phyloP scores from a whole-genome alignment of 345 rosid species.

The Bretschneidera sinensis region DNA sequence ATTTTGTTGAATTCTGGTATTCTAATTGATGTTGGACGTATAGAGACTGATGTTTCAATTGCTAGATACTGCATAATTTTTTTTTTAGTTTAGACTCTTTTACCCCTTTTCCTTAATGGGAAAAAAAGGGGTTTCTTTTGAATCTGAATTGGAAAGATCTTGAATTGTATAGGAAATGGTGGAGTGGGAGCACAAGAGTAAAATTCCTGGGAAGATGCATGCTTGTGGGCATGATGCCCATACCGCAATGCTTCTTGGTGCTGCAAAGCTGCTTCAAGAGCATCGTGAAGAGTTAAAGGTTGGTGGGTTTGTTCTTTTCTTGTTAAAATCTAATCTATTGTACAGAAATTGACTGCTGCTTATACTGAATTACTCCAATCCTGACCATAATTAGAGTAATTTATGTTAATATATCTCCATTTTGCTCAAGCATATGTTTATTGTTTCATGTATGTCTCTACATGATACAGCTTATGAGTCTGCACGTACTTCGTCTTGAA shows the following conservation, averaged over 20 bases:
- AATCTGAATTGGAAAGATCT: conserved; percentile 12
- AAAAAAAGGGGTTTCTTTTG: not conserved
- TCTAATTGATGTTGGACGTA: not conserved
- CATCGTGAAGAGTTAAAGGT: conserved; percentile 31
- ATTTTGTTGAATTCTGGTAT: not conserved
- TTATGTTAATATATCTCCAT: too few relatives aligned
- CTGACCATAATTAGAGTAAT: too few relatives aligned
- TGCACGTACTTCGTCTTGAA: too few relatives aligned
- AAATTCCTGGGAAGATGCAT: conserved; percentile 77
- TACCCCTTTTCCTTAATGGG: too few relatives aligned
- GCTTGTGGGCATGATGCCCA: conserved; percentile 93
- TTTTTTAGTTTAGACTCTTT: too few relatives aligned
- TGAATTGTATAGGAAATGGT: conserved; percentile 65
- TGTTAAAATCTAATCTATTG: not conserved
- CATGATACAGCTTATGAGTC: too few relatives aligned
- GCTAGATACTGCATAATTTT: not conserved
- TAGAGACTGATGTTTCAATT: conserved; percentile 1
- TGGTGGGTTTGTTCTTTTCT: not conserved
- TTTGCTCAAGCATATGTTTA: too few relatives aligned
- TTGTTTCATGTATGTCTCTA: too few relatives aligned
- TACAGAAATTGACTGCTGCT: too few relatives aligned
- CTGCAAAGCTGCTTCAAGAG: conserved; percentile 70
- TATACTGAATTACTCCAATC: not conserved
- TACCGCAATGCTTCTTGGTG: conserved; percentile 81
- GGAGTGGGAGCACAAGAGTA: conserved; percentile 88